phyloP scores from a whole-genome alignment of 1,139 yeast species.

The Zygotorulaspora mrakii region DNA sequence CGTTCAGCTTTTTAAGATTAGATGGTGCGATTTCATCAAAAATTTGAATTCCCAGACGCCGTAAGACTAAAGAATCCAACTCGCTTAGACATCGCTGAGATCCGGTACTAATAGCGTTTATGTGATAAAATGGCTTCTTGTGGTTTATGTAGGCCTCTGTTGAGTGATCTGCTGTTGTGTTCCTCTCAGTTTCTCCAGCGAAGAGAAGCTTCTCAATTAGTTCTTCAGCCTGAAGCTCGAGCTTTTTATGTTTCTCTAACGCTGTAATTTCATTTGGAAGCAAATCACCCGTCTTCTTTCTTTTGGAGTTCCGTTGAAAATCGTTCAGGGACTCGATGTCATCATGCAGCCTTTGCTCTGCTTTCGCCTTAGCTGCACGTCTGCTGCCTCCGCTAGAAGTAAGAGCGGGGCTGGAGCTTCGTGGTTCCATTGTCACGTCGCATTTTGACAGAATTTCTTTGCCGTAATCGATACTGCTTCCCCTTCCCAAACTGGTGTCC shows the following conservation, averaged over 20 bases:
- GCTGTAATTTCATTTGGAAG: slow-evolving; percentile 37
- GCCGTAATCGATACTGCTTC: not conserved
- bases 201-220: too few relatives aligned
- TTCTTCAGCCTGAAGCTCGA: slow-evolving; percentile 23
- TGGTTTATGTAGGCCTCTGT: too few relatives aligned
- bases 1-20: slow-evolving; percentile 38
- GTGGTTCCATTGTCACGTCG: slow-evolving; percentile 8
- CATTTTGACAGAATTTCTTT: slow-evolving; percentile 10
- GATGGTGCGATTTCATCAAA: slow-evolving; percentile 44
- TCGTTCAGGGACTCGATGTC: slow-evolving; percentile 64
- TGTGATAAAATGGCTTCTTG: slow-evolving; percentile 34
- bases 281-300: slow-evolving; percentile 32
- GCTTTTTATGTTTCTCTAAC: slow-evolving; percentile 29
- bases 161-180: too few relatives aligned
- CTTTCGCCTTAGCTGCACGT: slow-evolving; percentile 61
- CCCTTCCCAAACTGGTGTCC: not conserved
- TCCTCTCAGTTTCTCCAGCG: too few relatives aligned
- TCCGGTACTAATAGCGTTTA: slow-evolving; percentile 59
- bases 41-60: slow-evolving; percentile 41
- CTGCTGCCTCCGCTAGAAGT: slow-evolving; percentile 23
- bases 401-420: slow-evolving; percentile 9
- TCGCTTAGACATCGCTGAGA: slow-evolving; percentile 49
- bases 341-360: slow-evolving; percentile 61
- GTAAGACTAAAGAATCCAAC: slow-evolving; percentile 39
- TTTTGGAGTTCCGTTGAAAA: slow-evolving; percentile 47